Base-by-base conservation (phyloP, 116 monocot genomes). In the Cymodocea nodosa region DNA sequence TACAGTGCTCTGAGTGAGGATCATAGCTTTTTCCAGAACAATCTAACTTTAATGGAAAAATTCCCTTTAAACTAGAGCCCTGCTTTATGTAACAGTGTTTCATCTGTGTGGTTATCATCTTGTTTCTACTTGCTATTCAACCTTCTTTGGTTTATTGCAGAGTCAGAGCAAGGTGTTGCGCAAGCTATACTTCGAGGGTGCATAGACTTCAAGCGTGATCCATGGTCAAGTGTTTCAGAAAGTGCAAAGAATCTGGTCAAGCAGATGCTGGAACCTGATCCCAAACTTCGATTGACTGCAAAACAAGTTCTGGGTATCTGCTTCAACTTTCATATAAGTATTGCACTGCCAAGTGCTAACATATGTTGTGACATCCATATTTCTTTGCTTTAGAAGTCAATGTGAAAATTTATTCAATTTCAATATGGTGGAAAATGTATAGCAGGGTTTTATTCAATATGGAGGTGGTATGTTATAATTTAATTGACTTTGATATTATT, bases 91-190 rank as follows among this genome's bases (percentile, higher is more conserved):
- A 10, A 10, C 44, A 44, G 44, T 12, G 6, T 44, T 54, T 54
- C 15, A 54, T 15, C 20, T 54, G 11, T 17, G 5, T 19, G 17
- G n/a, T 17, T 15, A 4, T 53, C 18, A 15, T 17, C 18, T 53
- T 53, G n/a, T 2, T 54, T 54, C 36, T 37, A n/a, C 9, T 62
- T 24, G 17, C 36, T n/a, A 37, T 19, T 54, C 6, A 54, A 62
- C 36, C 35, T 62, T 19, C 35, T 50, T 66, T 34, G 61, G 17
- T 74, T 50, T 10, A 17, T 70, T 68, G 63, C 71, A 90, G 91
- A 91, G 77, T 82, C 81, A n/a, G 91, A 92, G 68, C 74, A 84
- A 51, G 91, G 87, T 15, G 82, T 92, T 60, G 90, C 90, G 35
- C 81, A 69, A 36, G 81, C 83, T 2, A 90, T 90, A 63, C 77